A percentile compares a stretch with the other conserved stretches of the same genome.
phyloP scores from a whole-genome alignment of 2,329 filamentous ascomycete species.

The Fusarium sp. region DNA sequence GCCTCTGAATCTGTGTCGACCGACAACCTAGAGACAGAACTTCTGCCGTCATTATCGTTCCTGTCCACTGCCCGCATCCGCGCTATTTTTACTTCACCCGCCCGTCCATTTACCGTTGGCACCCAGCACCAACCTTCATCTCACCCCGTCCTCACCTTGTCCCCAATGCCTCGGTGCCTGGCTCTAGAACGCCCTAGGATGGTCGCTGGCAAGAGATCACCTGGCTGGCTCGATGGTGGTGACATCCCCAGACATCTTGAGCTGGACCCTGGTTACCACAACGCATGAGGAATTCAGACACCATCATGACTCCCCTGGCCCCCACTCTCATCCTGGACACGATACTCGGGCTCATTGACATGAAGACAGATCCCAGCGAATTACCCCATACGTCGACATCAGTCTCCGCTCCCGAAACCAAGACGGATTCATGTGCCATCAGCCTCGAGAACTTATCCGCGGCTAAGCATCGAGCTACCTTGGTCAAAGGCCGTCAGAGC shows the following conservation, averaged over 20 bases:
- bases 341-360: neutral
- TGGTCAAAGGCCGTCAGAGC: slow-evolving; percentile 6
- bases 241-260: neutral
- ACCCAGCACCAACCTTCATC: neutral
- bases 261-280: neutral
- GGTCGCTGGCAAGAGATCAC: neutral
- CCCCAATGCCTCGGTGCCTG: neutral
- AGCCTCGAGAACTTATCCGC: slow-evolving; percentile 29
- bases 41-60: slow-evolving; percentile 20
- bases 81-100: slow-evolving; percentile 20
- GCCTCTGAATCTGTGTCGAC: slow-evolving; percentile 3
- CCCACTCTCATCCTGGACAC: neutral
- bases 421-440: neutral
- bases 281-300: neutral
- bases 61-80: neutral
- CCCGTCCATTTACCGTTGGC: neutral
- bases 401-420: slow-evolving; percentile 22
- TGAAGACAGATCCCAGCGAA: neutral
- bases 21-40: slow-evolving; percentile 5
- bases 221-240: neutral
- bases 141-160: neutral
- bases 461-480: slow-evolving; percentile 29
- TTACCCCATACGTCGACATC: neutral
- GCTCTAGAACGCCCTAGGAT: neutral
- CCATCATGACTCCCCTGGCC: neutral